Base-by-base conservation (phyloP, 2,329 filamentous ascomycete genomes). In the Colletotrichum gloeosporioides region DNA sequence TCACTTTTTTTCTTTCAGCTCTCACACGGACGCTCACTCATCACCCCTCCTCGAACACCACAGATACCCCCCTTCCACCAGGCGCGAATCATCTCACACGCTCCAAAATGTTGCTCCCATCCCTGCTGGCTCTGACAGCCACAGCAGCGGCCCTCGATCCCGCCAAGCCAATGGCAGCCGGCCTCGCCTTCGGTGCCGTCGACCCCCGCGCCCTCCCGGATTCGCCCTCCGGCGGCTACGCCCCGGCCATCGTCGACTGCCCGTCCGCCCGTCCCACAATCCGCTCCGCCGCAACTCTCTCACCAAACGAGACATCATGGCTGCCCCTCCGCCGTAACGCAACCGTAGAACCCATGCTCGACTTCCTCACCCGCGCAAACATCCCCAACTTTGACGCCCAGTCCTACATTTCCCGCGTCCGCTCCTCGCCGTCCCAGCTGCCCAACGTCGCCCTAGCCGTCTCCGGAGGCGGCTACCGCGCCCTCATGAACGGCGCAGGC, bases 391-490 rank as follows among this genome's bases (percentile, higher is more conserved):
- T 98, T 77, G 93, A 98, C 84, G 93, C 92, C n/a, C 88, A 87
- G 2, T 82, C 86, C 3, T 99, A 97, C 82, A 92, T 99, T 80
- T 89, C 93, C 70, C 86, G 85, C 76, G 85, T 92, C 76, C 84
- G 91, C 34, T 93, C 93, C 83, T 95, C 96, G 82, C 93, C 78
- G 92, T 93, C 44, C 0, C 84, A 86, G 31, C 83, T 89, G 77
- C 89, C 89, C 69, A 89, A 88, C 79, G 92, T 98, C 77, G 95
- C 89, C 18, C 91, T 98, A 77, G 95, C 95, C 13, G 88, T 94
- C 61, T 97, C 95, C 0, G 95, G 95, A 15, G 96, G 96, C 82
- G 96, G 96, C 44, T 98, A 97, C 83, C 90, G 96, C 73, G 95
- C 96, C n/a, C 88, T 98, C 86, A 88, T 96, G 87, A 96, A 94